Percentiles rank a stretch among this genome's conserved stretches.
Conservation (phyloP, 2,329 filamentous ascomycete species). For the Verticillium zaregamsianum region DNA sequence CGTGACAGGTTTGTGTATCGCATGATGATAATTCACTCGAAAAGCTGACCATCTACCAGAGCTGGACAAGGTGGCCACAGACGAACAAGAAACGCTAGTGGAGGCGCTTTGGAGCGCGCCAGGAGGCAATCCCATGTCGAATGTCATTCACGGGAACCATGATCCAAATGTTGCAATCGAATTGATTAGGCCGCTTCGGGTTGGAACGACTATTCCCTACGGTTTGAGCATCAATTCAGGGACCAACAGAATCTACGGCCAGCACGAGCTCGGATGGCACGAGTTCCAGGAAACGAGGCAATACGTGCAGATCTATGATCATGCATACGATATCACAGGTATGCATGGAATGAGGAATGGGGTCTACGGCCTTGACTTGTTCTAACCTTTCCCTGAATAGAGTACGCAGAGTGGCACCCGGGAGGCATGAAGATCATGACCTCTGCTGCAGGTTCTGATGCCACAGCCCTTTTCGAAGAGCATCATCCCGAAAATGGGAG, state of each 20-base stretch:
- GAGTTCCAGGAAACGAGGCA: slow-evolving; percentile 5
- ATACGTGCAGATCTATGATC: slow-evolving; percentile 5
- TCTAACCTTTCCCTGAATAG: background rate
- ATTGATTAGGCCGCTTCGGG: background rate
- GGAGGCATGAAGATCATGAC: slow-evolving; percentile 5
- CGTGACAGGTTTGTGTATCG: slow-evolving; percentile 5
- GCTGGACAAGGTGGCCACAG: background rate
- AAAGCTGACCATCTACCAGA: background rate
- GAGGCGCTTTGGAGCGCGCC: background rate
- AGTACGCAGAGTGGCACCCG: slow-evolving; percentile 10
- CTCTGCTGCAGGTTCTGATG: slow-evolving; percentile 7
- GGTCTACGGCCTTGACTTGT: no score
- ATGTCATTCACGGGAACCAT: background rate
- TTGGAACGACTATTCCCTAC: slow-evolving; percentile 2
- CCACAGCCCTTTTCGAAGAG: slow-evolving; percentile 6
- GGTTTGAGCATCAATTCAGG: background rate
- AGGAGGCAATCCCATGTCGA: slow-evolving; percentile 4
- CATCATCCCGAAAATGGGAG: slow-evolving; percentile 1
- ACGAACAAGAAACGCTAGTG: background rate
- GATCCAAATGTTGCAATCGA: background rate
- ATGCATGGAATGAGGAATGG: background rate
- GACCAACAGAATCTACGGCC: background rate
- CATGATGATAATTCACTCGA: background rate
- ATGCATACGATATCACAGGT: slow-evolving; percentile 13
- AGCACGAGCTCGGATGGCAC: background rate